Conservation (phyloP, 2,329 filamentous ascomycete genomes). For the Acrocalymma vagum region DNA sequence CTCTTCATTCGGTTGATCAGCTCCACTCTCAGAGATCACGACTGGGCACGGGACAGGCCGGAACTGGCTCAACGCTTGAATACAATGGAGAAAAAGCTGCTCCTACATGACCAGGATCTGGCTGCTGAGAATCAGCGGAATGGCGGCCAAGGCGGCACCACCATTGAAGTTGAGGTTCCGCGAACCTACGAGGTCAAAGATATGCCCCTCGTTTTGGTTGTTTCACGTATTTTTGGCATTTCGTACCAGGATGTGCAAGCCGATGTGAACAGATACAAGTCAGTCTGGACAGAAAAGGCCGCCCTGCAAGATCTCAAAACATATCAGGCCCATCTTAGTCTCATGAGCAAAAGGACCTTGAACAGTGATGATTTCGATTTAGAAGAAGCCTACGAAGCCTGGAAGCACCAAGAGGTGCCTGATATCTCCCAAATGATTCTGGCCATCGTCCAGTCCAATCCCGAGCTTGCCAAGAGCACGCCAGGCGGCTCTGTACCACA, state of each 20-base stretch:
- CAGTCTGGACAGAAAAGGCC: constrained; percentile 88
- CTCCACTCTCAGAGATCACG: constrained; percentile 80
- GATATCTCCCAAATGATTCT: constrained; percentile 94
- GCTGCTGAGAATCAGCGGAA: constrained; percentile 67
- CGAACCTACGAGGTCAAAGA: constrained; percentile 94
- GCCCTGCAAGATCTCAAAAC: constrained; percentile 90
- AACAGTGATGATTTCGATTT: constrained; percentile 87
- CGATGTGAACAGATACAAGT: constrained; percentile 84
- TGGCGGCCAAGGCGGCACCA: constrained; percentile 67
- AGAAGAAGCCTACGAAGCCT: constrained; percentile 86
- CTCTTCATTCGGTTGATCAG: constrained; percentile 90
- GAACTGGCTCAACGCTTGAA: constrained; percentile 82
- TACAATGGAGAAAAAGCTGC: constrained; percentile 89
- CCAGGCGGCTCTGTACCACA: constrained; percentile 67
- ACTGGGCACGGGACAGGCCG: constrained; percentile 83
- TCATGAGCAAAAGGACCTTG: constrained; percentile 79
- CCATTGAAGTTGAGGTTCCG: constrained; percentile 82
- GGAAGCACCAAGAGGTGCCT: constrained; percentile 89
- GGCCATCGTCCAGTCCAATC: constrained; percentile 85
- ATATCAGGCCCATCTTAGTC: constrained; percentile 88
- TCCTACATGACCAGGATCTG: constrained; percentile 93
- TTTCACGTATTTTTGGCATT: constrained; percentile 85
- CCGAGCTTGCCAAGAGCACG: constrained; percentile 82
- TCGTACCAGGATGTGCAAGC: constrained; percentile 81
- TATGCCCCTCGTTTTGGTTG: constrained; percentile 90